Base-by-base conservation (phyloP, 1,284 basidiomycete genomes). In the Cerioporus squamosus region DNA sequence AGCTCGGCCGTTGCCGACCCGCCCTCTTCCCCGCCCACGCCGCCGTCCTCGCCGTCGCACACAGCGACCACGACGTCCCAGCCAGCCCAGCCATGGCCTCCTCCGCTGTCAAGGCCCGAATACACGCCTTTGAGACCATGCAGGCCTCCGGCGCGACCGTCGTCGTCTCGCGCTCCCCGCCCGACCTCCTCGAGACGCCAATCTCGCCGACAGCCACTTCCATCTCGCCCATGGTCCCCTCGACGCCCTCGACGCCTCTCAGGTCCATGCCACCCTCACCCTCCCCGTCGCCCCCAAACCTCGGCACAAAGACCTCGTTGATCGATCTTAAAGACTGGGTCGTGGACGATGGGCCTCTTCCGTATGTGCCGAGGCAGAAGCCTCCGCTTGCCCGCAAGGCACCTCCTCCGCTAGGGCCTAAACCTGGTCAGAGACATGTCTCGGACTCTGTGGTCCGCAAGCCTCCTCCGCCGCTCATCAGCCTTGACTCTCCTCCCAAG, bases 281-380 rank as follows among this genome's bases (percentile, higher is more conserved):
- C 0, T 86, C 87, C 0, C 81, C 83, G 0, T 81, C 83, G 2
- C 81, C 84, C 1, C 80, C 80, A 20, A 80, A 77, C 60, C 73
- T 87, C 15, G 79, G 79, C 40, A 75, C 81, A 44, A 86, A 81
- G 66, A 77, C 84, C 1, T 90, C 90, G 36, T 75, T 89, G 54
- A 81, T 90, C 62, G 89, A 91, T 74, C 77, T 91, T 57, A 83
- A 82, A 61, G 88, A 91, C 68, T 91, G 89, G 88, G 81, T 89
- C 55, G 76, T 90, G 54, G 88, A 88, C 51, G 87, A 88, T 64
- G 84, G 82, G 7, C 79, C 53, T 64, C 55, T 65, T 31, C 66
- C 70, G 6, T 66, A 72, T 43, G 74, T 66, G 53, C 70, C 65
- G 38, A 68, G 50, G 57, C 73, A 66, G 55, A 68, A 51, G 42